These are phyloP conservation scores for Dipodascus albidus DNA, from an alignment of 805 yeast species.

Conservation along the genomic window DNA sequence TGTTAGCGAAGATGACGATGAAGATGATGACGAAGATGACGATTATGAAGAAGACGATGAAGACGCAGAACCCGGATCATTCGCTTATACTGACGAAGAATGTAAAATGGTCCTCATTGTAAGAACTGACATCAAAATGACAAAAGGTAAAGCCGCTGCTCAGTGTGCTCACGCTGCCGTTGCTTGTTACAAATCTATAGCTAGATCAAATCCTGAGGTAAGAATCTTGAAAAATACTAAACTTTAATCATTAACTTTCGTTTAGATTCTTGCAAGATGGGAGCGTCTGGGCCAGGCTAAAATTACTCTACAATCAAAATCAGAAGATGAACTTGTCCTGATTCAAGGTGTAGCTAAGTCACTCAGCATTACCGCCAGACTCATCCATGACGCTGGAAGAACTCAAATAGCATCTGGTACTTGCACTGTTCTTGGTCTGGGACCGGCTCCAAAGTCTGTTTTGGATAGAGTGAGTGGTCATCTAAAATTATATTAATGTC, in stretches of 20 bases:
- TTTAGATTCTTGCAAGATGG: constrained; percentile 58
- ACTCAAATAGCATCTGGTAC: constrained; percentile 95
- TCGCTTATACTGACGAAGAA: constrained; percentile 12
- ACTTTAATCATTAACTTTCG: background rate
- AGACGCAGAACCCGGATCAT: constrained; percentile 8
- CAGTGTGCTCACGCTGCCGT: constrained; percentile 98
- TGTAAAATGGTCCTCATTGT: constrained; percentile 70
- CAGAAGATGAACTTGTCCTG: constrained; percentile 56
- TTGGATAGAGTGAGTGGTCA: constrained; percentile 75
- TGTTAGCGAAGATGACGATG: background rate
- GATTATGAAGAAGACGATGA: constrained; percentile 10
- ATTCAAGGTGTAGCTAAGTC: constrained; percentile 74
- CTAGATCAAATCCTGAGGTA: constrained; percentile 42
- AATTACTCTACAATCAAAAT: constrained; percentile 61
- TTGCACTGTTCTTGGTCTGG: constrained; percentile 91
- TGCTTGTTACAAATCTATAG: constrained; percentile 58
- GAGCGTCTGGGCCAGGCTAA: constrained; percentile 82
- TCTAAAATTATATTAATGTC: constrained; percentile 51
- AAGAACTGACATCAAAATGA: constrained; percentile 82
- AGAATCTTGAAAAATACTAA: background rate
- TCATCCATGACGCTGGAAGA: constrained; percentile 93
- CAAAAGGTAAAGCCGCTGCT: constrained; percentile 93
- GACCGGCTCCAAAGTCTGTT: constrained; percentile 81
- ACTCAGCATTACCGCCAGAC: constrained; percentile 62
- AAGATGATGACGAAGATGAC: constrained; percentile 4